Evolutionary conservation across 78 protist genomes (phyloP).

Genomic region (Tieghemostelium lacteum): DNA sequence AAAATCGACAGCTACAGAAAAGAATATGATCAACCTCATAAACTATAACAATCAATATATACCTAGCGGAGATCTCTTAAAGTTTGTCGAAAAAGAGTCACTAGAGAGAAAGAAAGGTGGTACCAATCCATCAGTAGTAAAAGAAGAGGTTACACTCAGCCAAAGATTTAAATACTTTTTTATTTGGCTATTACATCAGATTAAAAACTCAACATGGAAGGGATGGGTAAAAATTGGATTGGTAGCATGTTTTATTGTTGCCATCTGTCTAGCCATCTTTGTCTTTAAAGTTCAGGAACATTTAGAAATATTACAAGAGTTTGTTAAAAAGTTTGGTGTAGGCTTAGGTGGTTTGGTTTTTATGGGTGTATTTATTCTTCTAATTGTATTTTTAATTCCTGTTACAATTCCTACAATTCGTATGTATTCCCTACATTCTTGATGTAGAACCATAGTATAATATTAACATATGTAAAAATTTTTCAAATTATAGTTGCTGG

Average conservation of each 20-base stretch:
- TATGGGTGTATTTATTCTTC: constrained; percentile 23
- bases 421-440: not conserved
- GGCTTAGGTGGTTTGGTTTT: constrained; percentile 35
- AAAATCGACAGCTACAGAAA: not conserved
- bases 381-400: constrained; percentile 59
- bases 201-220: not conserved
- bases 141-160: constrained; percentile 18
- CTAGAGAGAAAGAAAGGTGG: not conserved
- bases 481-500: constrained; percentile 28
- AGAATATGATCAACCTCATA: too few species aligned
- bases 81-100: not conserved
- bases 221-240: constrained; percentile 36
- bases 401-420: constrained; percentile 69
- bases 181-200: constrained; percentile 12
- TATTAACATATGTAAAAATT: not conserved
- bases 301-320: not conserved
- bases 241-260: not conserved
- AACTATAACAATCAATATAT: constrained; percentile 13
- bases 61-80: not conserved
- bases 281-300: constrained; percentile 44
- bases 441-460: not conserved
- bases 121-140: not conserved
- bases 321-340: constrained; percentile 10
- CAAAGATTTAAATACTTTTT: constrained; percentile 35
- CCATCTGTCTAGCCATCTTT: constrained; percentile 17